Percentiles rank a stretch among this genome's conserved stretches.
These are phyloP conservation scores for Kazachstania viticola DNA, from an alignment of 805 yeast genomes.

Conservation along the genomic window DNA sequence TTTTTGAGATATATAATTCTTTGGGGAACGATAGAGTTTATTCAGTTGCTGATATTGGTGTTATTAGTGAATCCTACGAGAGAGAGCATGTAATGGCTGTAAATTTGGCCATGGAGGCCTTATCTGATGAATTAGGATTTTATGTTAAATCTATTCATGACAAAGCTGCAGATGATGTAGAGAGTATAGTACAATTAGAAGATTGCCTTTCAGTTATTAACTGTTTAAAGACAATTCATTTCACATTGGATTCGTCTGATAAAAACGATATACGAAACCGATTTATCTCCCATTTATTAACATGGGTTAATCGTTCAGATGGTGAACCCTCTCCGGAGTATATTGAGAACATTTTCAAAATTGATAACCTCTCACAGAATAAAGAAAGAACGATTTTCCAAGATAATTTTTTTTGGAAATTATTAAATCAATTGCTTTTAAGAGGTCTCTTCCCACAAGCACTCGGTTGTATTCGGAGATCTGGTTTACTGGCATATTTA, in stretches of 20 bases:
- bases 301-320: slow-evolving; percentile 63
- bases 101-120: slow-evolving; percentile 26
- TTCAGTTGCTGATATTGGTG: slow-evolving; percentile 31
- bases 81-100: slow-evolving; percentile 29
- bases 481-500: slow-evolving; percentile 11
- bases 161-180: slow-evolving; percentile 16
- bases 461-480: slow-evolving; percentile 23
- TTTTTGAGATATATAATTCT: slow-evolving; percentile 43
- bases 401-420: slow-evolving; percentile 47
- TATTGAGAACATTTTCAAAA: slow-evolving; percentile 33
- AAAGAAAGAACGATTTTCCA: slow-evolving; percentile 30
- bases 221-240: slow-evolving; percentile 42
- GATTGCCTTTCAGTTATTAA: slow-evolving; percentile 43
- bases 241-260: slow-evolving; percentile 21
- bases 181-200: slow-evolving; percentile 29
- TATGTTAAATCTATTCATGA: slow-evolving; percentile 25
- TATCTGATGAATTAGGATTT: slow-evolving; percentile 26
- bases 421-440: slow-evolving; percentile 41
- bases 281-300: slow-evolving; percentile 34
- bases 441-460: slow-evolving; percentile 57
- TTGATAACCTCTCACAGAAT: slow-evolving; percentile 6
- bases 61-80: slow-evolving; percentile 25
- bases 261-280: slow-evolving; percentile 23
- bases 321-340: slow-evolving; percentile 49
- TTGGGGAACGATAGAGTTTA: slow-evolving; percentile 34